These are phyloP conservation scores for Solioccasus polychromus DNA, from an alignment of 768 basidiomycete species.

Conservation along the genomic window DNA sequence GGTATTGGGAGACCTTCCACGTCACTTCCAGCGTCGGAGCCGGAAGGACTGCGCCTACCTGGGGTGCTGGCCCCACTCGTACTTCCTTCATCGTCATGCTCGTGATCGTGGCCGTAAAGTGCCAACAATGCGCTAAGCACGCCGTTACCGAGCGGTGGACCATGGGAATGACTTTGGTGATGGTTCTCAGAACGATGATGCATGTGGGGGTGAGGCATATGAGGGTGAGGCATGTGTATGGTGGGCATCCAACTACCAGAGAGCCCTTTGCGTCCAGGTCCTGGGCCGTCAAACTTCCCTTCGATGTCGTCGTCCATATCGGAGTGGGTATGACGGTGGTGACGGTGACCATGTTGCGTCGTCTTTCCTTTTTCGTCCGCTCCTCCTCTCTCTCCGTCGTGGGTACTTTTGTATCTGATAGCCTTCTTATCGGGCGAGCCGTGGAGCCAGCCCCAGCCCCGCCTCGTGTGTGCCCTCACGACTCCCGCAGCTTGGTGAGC, in stretches of 20 bases:
- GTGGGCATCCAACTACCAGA: slow-evolving; percentile 19
- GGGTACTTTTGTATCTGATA: neutral
- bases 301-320: slow-evolving; percentile 9
- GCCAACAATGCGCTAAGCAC: slow-evolving; percentile 66
- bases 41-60: slow-evolving; percentile 16
- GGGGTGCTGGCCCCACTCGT: slow-evolving; percentile 21
- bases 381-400: neutral
- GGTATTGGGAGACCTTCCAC: slow-evolving; percentile 16
- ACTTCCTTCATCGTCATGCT: slow-evolving; percentile 29
- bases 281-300: slow-evolving; percentile 5
- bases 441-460: slow-evolving; percentile 22
- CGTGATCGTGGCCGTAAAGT: slow-evolving; percentile 45
- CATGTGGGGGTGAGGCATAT: neutral
- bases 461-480: slow-evolving; percentile 42
- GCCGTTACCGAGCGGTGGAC: slow-evolving; percentile 39
- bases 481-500: slow-evolving; percentile 40
- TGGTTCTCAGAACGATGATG: slow-evolving; percentile 7
- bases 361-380: slow-evolving; percentile 11
- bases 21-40: slow-evolving; percentile 22
- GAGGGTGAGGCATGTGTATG: slow-evolving; percentile 1
- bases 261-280: slow-evolving; percentile 13
- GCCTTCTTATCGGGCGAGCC: slow-evolving; percentile 6
- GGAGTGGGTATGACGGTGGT: slow-evolving; percentile 6
- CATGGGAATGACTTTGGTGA: slow-evolving; percentile 2
- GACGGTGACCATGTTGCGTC: neutral